Base-by-base conservation (phyloP, 2,329 filamentous ascomycete species). In the Penicillium sp. region DNA sequence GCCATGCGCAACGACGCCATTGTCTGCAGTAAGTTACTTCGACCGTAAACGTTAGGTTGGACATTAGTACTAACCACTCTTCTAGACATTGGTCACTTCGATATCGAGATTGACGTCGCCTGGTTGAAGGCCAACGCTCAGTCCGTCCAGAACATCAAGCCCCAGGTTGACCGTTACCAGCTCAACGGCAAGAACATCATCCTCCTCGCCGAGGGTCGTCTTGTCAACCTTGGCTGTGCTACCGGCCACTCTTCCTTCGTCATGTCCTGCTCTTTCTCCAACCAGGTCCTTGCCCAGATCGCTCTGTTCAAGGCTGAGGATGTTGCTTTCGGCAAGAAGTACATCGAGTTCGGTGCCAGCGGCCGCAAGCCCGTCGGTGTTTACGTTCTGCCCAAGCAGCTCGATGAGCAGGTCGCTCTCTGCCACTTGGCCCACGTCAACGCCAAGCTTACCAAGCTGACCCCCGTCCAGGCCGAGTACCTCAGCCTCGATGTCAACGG, bases 211-310 rank as follows among this genome's bases (percentile, higher is more conserved):
- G 94, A 97, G 84, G 94, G 94, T 69, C 93, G 94, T 84, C 89
- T 99, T 65, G 94, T 99, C 82, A 99, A 99, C 88, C 85, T 99
- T 70, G 94, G 94, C 79, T 99, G 94, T 80, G 94, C 94, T 75
- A 99, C 94, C 64, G 94, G 94, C 68, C 94, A 99, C 89, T 96
- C 92, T 68, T 97, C 93, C 50, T 99, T 99, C 80, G 94, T 99
- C 84, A 97, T 99, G 94, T 97, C 92, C 71, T 99, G 94, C 89
- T 97, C 93, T 64, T 99, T 99, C 89, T 96, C 92, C 86, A 99
- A 99, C 89, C 94, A 99, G 86, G 94, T 97, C 71, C 90, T 99
- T 77, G 94, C 94, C 67, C 94, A 99, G 84, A 97, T 99, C 82
- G 88, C 96, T 83, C 83, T 99, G 73, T 99, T 80, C 89, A 97